Evolutionary conservation across 306 rosid species (phyloP), one percentile per base, ranked within the genome.

Genomic region (Cercis canadensis): DNA sequence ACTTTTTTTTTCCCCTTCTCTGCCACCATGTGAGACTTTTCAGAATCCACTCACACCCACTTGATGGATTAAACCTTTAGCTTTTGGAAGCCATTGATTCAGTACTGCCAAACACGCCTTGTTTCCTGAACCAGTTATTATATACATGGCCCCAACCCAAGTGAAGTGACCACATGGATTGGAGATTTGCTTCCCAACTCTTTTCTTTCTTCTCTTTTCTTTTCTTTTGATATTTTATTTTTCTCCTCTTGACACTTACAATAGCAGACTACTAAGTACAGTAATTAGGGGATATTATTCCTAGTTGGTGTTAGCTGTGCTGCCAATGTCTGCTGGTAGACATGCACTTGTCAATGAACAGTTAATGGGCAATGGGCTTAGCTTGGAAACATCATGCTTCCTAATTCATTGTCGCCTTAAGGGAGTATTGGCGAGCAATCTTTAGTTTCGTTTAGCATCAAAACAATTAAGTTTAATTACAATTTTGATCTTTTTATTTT

Each of bases 11-110:
- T 65, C 8, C 5, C 55, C 39, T 5, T 29, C 65, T 33, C 71
- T 39, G 62, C 52, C 67, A 44, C 79, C 92, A 87, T 70, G 96
- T 87, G 94, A 69, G 75, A 18, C 92, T 89, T 89, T 89, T 81
- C 90, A 89, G 94, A 84, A 68, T 8, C 83, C 88, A 84, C 87
- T 24, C 29, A 24, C 29, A 24, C 29, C 81, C 69, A 76, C 73
- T 49, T 67, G 34, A n/a, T 49, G 73, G 81, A 53, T 66, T 67
- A 33, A 68, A 52, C 71, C 68, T 74, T 73, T 73, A 34, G 68
- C 75, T 71, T 82, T 80, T 78, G 12, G 74, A 64, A 71, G 51
- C 62, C 70, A 58, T 58, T 60, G 44, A 69, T 72, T 67, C 76
- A 53, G 81, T 58, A 60, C 63, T 51, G 57, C 69, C 40, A 61